A percentile compares a stretch with the other conserved stretches of the same genome.
phyloP scores from a whole-genome alignment of 2,329 filamentous ascomycete species.

The Diplodia sapinea region DNA sequence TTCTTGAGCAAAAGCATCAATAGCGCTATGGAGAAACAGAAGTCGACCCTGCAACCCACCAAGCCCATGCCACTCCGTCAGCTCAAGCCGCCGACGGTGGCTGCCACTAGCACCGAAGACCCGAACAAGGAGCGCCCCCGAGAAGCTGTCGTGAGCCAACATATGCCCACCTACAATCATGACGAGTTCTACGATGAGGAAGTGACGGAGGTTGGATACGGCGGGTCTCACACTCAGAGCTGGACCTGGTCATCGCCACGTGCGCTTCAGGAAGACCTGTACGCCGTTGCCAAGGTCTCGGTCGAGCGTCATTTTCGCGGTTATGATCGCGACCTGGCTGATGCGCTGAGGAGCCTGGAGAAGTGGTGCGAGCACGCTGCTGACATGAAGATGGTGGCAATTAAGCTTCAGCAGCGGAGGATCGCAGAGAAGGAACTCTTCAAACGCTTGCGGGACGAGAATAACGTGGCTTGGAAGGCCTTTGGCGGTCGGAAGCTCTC shows the following conservation, averaged over 20 bases:
- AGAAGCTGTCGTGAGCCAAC: not conserved
- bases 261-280: slow-evolving; percentile 18
- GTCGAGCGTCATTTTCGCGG: slow-evolving; percentile 28
- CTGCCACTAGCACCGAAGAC: not conserved
- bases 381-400: slow-evolving; percentile 8
- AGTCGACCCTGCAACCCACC: not conserved
- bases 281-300: slow-evolving; percentile 17
- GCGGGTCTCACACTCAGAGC: slow-evolving; percentile 22
- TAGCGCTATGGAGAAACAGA: not conserved
- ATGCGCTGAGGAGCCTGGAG: slow-evolving; percentile 21
- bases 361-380: slow-evolving; percentile 28
- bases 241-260: slow-evolving; percentile 27
- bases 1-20: not conserved
- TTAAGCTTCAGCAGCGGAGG: slow-evolving; percentile 21
- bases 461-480: slow-evolving; percentile 2
- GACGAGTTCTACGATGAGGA: not conserved
- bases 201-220: not conserved
- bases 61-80: not conserved
- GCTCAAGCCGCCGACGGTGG: not conserved
- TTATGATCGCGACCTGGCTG: slow-evolving; percentile 19
- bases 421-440: slow-evolving; percentile 23
- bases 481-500: slow-evolving; percentile 16
- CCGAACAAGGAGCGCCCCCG: not conserved
- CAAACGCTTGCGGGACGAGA: not conserved
- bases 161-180: not conserved